These are phyloP conservation scores for Monosporascus sp. DNA, from an alignment of 2,329 filamentous ascomycete species.

Conservation along the genomic window DNA sequence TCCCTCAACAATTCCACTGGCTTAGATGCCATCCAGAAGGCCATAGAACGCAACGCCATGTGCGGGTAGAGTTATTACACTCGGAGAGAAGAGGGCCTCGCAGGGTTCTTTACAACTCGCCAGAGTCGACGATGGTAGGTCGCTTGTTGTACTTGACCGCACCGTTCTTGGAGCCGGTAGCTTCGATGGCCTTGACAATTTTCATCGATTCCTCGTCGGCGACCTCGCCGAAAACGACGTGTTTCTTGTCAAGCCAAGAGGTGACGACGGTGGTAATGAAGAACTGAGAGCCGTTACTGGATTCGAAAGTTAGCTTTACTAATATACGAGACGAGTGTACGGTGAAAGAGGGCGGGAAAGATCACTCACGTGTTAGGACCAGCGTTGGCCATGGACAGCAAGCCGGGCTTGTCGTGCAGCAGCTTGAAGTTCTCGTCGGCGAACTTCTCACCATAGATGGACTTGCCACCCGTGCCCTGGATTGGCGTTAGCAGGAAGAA, in stretches of 20 bases:
- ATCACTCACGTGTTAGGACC: conserved; percentile 78
- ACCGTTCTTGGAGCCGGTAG: conserved; percentile 51
- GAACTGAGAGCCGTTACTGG: conserved; percentile 95
- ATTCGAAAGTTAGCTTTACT: conserved; percentile 22
- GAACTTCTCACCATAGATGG: conserved; percentile 95
- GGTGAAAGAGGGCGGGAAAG: neutral
- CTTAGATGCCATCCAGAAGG: neutral
- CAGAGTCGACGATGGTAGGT: conserved; percentile 53
- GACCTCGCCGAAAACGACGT: conserved; percentile 82
- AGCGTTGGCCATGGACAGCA: conserved; percentile 93
- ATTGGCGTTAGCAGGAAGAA: conserved; percentile 2
- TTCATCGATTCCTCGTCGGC: conserved; percentile 42
- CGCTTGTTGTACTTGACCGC: conserved; percentile 50
- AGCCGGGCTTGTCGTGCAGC: conserved; percentile 69
- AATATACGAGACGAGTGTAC: neutral
- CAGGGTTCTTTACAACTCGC: conserved; percentile 37
- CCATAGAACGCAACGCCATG: conserved; percentile 6
- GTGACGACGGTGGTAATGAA: conserved; percentile 94
- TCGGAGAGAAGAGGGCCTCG: conserved; percentile 2
- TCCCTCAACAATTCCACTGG: neutral
- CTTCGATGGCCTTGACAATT: conserved; percentile 58
- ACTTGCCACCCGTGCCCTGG: conserved; percentile 84
- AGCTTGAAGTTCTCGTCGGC: conserved; percentile 83
- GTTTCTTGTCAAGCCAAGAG: conserved; percentile 75
- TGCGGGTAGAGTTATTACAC: conserved; percentile 18